Conservation (phyloP, 2,329 filamentous ascomycete genomes). For the Hymenoscyphus scutula region DNA sequence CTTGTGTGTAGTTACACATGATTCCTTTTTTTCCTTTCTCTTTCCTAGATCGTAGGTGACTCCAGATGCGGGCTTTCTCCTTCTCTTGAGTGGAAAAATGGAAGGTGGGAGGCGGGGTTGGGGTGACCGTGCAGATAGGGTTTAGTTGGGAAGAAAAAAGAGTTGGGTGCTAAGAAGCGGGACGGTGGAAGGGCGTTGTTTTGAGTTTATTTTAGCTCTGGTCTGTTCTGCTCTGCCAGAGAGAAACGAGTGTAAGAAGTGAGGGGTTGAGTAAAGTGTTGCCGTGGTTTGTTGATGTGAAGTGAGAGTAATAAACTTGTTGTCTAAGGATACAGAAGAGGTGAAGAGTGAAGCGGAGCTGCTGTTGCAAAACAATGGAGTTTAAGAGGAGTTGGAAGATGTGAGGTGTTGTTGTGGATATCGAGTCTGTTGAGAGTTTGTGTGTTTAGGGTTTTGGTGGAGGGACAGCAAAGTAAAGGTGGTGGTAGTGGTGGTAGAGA, state of each 20-base stretch:
- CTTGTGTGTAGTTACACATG: slow-evolving; percentile 61
- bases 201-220: not conserved
- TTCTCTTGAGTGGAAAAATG: not conserved
- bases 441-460: slow-evolving; percentile 11
- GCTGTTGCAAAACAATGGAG: slow-evolving; percentile 14
- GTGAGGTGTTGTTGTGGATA: not conserved
- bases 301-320: not conserved
- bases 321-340: not conserved
- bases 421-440: slow-evolving; percentile 12
- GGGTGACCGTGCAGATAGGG: not conserved
- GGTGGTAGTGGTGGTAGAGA: not conserved
- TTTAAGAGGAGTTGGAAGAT: not conserved
- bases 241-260: not conserved
- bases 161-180: not conserved
- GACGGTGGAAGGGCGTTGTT: not conserved
- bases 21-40: slow-evolving; percentile 15
- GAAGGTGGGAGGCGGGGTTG: not conserved
- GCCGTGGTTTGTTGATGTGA: not conserved
- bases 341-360: not conserved
- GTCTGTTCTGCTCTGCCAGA: slow-evolving; percentile 1
- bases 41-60: not conserved
- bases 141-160: not conserved
- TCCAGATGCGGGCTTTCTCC: not conserved
- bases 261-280: not conserved
- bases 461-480: not conserved